Evolutionary conservation across 345 rosid genomes (phyloP).

Genomic region (Boechera divaricarpa): DNA sequence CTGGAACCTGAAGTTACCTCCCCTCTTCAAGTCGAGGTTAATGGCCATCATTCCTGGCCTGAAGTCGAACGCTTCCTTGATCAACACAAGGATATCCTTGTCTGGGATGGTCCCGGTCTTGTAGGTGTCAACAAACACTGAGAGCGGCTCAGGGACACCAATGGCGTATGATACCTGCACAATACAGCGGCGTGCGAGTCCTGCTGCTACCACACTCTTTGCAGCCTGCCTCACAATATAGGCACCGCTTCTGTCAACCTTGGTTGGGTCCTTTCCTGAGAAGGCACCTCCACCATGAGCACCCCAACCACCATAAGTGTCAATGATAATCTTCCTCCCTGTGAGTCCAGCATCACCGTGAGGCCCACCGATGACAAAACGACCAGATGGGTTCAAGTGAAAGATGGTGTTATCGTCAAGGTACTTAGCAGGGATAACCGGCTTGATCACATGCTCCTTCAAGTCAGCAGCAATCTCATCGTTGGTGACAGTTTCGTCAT

Average conservation of each 20-base stretch:
- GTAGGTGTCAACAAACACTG: constrained; percentile 69
- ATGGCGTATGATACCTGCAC: constrained; percentile 83
- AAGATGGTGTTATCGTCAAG: constrained; percentile 80
- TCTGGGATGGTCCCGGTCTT: constrained; percentile 64
- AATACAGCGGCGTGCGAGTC: constrained; percentile 76
- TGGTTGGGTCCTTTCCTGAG: constrained; percentile 80
- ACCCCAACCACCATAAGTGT: constrained; percentile 81
- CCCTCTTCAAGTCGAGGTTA: constrained; percentile 75
- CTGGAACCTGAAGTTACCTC: constrained; percentile 76
- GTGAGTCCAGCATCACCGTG: constrained; percentile 90
- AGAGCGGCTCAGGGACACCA: constrained; percentile 74
- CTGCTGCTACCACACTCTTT: constrained; percentile 74
- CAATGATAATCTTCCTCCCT: constrained; percentile 79
- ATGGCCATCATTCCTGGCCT: constrained; percentile 83
- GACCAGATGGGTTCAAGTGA: constrained; percentile 82
- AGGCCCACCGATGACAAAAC: constrained; percentile 85
- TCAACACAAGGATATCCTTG: constrained; percentile 57
- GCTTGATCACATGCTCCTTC: constrained; percentile 77
- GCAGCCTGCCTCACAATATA: constrained; percentile 81
- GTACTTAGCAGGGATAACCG: constrained; percentile 71
- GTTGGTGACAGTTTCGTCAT: constrained; percentile 79
- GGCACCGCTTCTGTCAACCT: constrained; percentile 87
- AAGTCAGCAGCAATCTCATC: constrained; percentile 71
- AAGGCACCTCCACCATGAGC: constrained; percentile 85
- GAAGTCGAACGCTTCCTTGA: constrained; percentile 72